Evolutionary conservation across 108 stramenopile species (phyloP).

Genomic region (Fragilariopsis cylindrus): DNA sequence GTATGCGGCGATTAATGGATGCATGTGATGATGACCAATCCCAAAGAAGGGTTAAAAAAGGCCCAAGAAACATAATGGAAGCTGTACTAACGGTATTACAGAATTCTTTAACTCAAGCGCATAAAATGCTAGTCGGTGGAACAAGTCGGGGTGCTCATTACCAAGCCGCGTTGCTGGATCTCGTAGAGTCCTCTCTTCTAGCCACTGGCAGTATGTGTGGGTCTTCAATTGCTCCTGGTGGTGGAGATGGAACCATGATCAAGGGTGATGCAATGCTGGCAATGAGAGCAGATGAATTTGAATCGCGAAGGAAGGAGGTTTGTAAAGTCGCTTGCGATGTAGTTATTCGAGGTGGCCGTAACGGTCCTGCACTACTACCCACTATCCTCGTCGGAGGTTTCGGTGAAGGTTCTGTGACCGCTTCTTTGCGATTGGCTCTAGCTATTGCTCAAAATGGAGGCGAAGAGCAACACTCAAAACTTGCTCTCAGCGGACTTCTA

Average conservation of each 20-base stretch:
- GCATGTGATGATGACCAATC: constrained; percentile 65
- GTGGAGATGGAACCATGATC: constrained; percentile 34
- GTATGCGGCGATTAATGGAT: constrained; percentile 60
- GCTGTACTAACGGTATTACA: constrained; percentile 45
- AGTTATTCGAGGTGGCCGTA: constrained; percentile 40
- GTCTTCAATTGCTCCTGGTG: constrained; percentile 48
- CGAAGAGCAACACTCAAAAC: constrained; percentile 60
- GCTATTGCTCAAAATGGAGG: constrained; percentile 70
- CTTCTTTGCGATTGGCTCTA: constrained; percentile 60
- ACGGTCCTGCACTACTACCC: constrained; percentile 55
- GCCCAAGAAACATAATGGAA: constrained; percentile 52
- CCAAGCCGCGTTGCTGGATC: constrained; percentile 61
- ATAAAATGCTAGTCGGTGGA: constrained; percentile 39
- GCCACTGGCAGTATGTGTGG: constrained; percentile 85
- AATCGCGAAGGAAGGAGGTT: constrained; percentile 51
- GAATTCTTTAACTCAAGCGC: constrained; percentile 26
- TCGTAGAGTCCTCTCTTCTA: constrained; percentile 67
- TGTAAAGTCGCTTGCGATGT: constrained; percentile 63
- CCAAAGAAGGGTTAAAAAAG: constrained; percentile 21
- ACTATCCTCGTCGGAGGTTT: constrained; percentile 75
- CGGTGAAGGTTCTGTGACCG: constrained; percentile 57
- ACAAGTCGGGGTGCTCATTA: constrained; percentile 31
- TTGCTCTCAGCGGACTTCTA: constrained; percentile 65
- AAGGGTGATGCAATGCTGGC: constrained; percentile 35
- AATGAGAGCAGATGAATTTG: constrained; percentile 48